These are phyloP conservation scores for Asterella californica DNA, from an alignment of 225 moss, liverwort and hornwort genomes.

Conservation along the genomic window DNA sequence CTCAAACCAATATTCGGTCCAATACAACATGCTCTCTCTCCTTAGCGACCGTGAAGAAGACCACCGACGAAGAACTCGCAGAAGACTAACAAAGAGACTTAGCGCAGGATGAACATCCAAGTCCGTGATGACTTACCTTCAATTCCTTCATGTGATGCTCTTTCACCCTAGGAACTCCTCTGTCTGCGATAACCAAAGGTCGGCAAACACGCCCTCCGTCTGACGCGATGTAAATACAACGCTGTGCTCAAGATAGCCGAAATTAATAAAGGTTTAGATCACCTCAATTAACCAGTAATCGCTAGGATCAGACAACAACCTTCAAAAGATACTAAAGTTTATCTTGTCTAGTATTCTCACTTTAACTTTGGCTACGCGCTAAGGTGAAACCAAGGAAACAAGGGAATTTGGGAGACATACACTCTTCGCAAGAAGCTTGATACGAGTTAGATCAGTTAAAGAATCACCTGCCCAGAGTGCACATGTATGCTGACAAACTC, in stretches of 20 bases:
- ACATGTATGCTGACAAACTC: conserved; percentile 94
- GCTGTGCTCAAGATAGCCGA: conserved; percentile 46
- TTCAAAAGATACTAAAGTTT: background rate
- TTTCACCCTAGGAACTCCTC: conserved; percentile 78
- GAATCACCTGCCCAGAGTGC: conserved; percentile 66
- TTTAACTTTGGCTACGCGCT: background rate
- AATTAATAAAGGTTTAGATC: background rate
- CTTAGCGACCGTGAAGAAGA: background rate
- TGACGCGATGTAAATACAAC: conserved; percentile 88
- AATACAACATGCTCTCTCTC: background rate
- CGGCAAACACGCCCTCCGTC: conserved; percentile 96
- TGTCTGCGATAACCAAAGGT: conserved; percentile 81
- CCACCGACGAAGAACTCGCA: background rate
- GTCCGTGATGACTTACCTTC: conserved; percentile 43
- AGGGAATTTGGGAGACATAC: background rate
- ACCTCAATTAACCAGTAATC: too few relatives aligned
- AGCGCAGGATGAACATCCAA: too few relatives aligned
- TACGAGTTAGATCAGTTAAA: background rate
- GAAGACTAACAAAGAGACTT: background rate
- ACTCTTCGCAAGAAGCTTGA: background rate
- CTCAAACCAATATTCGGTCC: background rate
- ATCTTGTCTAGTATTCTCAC: background rate
- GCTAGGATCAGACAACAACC: too few relatives aligned
- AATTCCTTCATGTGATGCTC: conserved; percentile 99
- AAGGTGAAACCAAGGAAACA: background rate